Conservation (phyloP, 225 moss, liverwort and hornwort species). For the Marchantia paleacea region DNA sequence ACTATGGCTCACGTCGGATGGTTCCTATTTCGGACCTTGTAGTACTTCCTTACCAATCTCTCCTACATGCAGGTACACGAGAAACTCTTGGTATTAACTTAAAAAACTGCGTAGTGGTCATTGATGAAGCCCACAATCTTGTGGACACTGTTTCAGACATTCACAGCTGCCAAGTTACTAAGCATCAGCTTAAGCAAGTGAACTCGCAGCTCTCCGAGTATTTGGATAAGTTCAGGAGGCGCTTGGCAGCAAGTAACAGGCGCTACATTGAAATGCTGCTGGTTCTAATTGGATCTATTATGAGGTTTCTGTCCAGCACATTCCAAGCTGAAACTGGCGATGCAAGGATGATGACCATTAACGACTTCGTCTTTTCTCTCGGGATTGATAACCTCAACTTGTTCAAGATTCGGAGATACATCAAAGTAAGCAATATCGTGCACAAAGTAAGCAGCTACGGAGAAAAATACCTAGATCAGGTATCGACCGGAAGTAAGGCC, state of each 20-base stretch:
- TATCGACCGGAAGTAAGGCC: not conserved
- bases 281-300: slow-evolving; percentile 65
- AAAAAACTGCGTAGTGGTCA: slow-evolving; percentile 80
- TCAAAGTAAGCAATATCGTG: slow-evolving; percentile 96
- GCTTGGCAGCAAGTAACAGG: slow-evolving; percentile 69
- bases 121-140: slow-evolving; percentile 97
- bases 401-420: slow-evolving; percentile 83
- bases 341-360: slow-evolving; percentile 72
- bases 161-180: slow-evolving; percentile 79
- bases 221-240: slow-evolving; percentile 77
- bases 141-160: slow-evolving; percentile 87
- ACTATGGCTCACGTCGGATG: slow-evolving; percentile 85
- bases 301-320: slow-evolving; percentile 49
- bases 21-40: slow-evolving; percentile 78
- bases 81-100: slow-evolving; percentile 85
- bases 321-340: slow-evolving; percentile 28
- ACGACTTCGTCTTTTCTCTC: slow-evolving; percentile 86
- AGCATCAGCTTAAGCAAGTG: slow-evolving; percentile 70
- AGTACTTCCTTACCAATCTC: slow-evolving; percentile 88
- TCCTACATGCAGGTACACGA: slow-evolving; percentile 79
- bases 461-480: slow-evolving; percentile 57
- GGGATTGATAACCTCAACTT: slow-evolving; percentile 87
- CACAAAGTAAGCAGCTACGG: slow-evolving; percentile 99
- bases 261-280: slow-evolving; percentile 85
- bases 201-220: slow-evolving; percentile 85